Conservation (phyloP, 169 alveolate genomes). For the Amoebophrya sp. region DNA sequence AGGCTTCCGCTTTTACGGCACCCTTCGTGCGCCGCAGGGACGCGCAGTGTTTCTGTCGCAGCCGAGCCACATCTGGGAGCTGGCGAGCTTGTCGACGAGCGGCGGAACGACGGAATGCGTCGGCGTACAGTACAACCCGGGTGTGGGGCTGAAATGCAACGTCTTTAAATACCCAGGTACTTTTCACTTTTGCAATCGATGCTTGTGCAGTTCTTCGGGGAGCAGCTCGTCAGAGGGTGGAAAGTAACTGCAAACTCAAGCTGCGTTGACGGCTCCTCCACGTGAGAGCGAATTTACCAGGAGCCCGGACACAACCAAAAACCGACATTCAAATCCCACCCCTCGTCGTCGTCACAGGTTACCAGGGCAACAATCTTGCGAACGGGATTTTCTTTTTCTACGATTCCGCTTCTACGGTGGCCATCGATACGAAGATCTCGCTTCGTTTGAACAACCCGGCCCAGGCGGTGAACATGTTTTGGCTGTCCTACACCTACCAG, state of each 20-base stretch:
- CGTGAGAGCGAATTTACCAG: too few species aligned
- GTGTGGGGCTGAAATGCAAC: neutral
- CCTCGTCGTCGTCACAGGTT: too few species aligned
- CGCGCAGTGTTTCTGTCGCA: neutral
- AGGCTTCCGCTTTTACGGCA: neutral
- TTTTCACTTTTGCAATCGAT: neutral
- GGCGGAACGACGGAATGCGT: neutral
- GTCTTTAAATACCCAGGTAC: too few species aligned
- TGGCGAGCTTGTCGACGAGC: neutral
- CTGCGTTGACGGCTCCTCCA: too few species aligned
- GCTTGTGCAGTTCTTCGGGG: too few species aligned
- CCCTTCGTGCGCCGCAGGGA: neutral
- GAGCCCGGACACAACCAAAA: too few species aligned
- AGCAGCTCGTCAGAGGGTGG: too few species aligned
- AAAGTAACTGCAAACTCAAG: too few species aligned
- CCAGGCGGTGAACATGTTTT: neutral
- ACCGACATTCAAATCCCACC: too few species aligned
- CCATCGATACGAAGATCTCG: neutral
- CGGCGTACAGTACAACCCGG: neutral
- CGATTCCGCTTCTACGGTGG: neutral
- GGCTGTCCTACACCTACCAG: neutral
- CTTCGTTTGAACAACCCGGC: neutral
- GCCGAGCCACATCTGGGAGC: neutral
- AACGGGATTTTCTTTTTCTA: neutral
- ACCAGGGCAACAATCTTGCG: neutral